Evolutionary conservation across 495 filamentous ascomycete species (phyloP).

Genomic region (Aspergillus heteromorphus): DNA sequence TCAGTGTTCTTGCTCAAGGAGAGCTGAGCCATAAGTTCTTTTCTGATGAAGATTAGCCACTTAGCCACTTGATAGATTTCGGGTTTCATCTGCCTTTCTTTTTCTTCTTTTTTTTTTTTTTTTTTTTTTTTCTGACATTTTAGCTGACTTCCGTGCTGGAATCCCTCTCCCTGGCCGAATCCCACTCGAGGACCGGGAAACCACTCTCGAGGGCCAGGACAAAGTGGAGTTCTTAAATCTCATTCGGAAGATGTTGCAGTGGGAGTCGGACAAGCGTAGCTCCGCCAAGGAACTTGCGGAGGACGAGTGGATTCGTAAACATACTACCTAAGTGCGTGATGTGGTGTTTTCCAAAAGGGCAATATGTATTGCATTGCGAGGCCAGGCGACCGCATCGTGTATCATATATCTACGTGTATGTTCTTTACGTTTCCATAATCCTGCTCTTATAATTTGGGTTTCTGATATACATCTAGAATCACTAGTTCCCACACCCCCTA

Average conservation of each 20-base stretch:
- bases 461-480: too few relatives aligned
- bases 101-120: too few relatives aligned
- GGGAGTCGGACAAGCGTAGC: conserved; percentile 21
- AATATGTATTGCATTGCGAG: too few relatives aligned
- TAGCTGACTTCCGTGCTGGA: conserved; percentile 13
- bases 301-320: conserved; percentile 24
- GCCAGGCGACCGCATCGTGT: too few relatives aligned
- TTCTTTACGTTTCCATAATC: too few relatives aligned
- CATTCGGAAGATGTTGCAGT: conserved; percentile 33
- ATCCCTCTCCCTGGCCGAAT: conserved; percentile 11
- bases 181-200: conserved; percentile 30
- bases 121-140: too few relatives aligned
- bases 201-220: conserved; percentile 12
- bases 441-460: too few relatives aligned
- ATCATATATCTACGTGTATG: too few relatives aligned
- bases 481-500: too few relatives aligned
- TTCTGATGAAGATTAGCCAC: conserved; percentile 8
- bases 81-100: background rate
- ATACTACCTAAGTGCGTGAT: background rate
- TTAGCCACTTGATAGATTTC: background rate
- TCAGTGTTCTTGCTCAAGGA: conserved; percentile 26
- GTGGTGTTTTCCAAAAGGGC: too few relatives aligned
- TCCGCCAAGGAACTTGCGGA: conserved; percentile 19
- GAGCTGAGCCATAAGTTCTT: conserved; percentile 15
- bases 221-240: conserved; percentile 26